Evolutionary conservation across 495 filamentous ascomycete genomes (phyloP), one percentile per base, ranked within the genome.

Genomic region (Trichoderma reesei): DNA sequence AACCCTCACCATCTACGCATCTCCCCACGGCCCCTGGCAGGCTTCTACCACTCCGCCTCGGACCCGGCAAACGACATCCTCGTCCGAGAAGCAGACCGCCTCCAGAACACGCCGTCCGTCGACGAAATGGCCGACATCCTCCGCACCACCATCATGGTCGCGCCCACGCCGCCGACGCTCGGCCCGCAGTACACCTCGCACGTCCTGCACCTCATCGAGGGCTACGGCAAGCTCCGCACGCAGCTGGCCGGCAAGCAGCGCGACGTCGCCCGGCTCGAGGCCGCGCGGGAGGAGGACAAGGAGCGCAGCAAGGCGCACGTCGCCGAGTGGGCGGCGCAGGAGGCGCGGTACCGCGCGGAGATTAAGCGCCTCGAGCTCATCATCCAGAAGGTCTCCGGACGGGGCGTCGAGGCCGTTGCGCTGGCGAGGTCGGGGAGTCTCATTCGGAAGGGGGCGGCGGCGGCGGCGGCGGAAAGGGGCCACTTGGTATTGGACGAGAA

Each of bases 291-390:
- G 65, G 69, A 71, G 54, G 73, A 80, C 46, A 65, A 76, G 3
- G 72, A 77, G 36, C 65, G 75, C 62, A 79, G 78, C 64, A 70
- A 71, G 13, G 67, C 59, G 16, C 68, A 74, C 13, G 73, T 72
- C 26, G 67, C 78, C n/a, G 76, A 78, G 34, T 79, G 79, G 79
- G 65, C 76, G 0, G 64, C 70, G 34, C 70, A 72, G 6, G 75
- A 79, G 64, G 36, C 66, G 8, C 69, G 71, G 41, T 83, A 80
- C 69, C 79, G 75, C 59, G 67, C 70, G 0, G 80, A 84, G 63
- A 71, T 83, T 60, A 81, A 80, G 66, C 71, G 75, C 8, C 72
- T 84, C 5, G 81, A 83, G 66, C 67, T 82, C 7, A 65, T 79
- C 11, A 61, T 84, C 41, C 75, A 76, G 0, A 77, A 71, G 41